These are phyloP conservation scores for Diaporthe vaccinii DNA, from an alignment of 2,329 filamentous ascomycete genomes.

Conservation along the genomic window DNA sequence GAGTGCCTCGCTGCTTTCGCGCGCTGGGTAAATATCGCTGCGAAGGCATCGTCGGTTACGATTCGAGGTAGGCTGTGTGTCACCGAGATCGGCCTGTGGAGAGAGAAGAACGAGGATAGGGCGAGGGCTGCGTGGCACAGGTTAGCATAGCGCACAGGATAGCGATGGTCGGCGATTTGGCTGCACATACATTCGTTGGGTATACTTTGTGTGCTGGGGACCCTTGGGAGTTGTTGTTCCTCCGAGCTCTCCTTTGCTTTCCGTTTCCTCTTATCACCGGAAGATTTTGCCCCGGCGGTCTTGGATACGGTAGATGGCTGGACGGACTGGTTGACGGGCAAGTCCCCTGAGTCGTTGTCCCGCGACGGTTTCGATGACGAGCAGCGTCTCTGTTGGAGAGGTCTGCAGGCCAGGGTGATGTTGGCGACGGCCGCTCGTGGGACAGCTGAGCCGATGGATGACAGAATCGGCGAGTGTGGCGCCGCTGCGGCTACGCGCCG, in stretches of 20 bases:
- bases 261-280: conserved; percentile 69
- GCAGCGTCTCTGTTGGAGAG: conserved; percentile 66
- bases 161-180: not conserved
- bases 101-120: conserved; percentile 93
- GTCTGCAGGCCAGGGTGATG: conserved; percentile 53
- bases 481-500: conserved; percentile 65
- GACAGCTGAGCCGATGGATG: conserved; percentile 57
- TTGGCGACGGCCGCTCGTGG: conserved; percentile 55
- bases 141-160: conserved; percentile 41
- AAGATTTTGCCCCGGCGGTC: conserved; percentile 57
- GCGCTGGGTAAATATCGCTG: conserved; percentile 81
- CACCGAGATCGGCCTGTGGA: conserved; percentile 93
- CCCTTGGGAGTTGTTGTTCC: conserved; percentile 74
- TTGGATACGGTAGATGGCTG: conserved; percentile 60
- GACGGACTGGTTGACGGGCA: conserved; percentile 64
- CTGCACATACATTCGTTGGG: conserved; percentile 71
- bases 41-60: conserved; percentile 81
- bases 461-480: conserved; percentile 60
- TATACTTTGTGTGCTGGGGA: conserved; percentile 81
- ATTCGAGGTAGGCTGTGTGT: conserved; percentile 82
- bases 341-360: conserved; percentile 66
- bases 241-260: conserved; percentile 67
- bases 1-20: conserved; percentile 64
- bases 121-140: conserved; percentile 80
- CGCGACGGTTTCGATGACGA: conserved; percentile 75